Conservation (phyloP, 2,329 filamentous ascomycete genomes). For the Xylaria sp. region DNA sequence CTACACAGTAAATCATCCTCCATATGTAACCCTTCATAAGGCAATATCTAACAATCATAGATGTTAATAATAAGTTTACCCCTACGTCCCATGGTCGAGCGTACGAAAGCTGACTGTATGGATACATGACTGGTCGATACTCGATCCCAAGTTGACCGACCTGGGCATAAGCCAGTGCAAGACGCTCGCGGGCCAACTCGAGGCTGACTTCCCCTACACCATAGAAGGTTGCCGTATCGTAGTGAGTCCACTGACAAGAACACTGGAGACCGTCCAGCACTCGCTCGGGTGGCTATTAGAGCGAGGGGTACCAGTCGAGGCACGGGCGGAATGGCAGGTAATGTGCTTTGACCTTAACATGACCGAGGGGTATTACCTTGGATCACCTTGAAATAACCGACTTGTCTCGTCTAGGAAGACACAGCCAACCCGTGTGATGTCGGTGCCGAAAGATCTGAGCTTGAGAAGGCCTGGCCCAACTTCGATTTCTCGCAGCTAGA, state of each 20-base stretch:
- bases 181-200: constrained; percentile 35
- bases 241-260: constrained; percentile 42
- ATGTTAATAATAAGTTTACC: constrained; percentile 42
- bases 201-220: constrained; percentile 31
- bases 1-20: constrained; percentile 44
- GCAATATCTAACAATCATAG: constrained; percentile 26
- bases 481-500: constrained; percentile 42
- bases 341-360: not conserved
- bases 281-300: constrained; percentile 40
- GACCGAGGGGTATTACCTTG: not conserved
- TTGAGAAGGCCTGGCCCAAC: constrained; percentile 39
- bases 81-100: constrained; percentile 4
- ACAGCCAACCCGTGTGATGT: constrained; percentile 42
- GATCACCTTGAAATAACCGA: constrained; percentile 12
- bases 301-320: constrained; percentile 37
- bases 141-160: constrained; percentile 40
- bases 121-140: constrained; percentile 40
- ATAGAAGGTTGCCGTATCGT: constrained; percentile 39
- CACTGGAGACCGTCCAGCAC: constrained; percentile 39
- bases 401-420: constrained; percentile 39
- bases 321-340: constrained; percentile 45
- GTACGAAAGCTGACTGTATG: constrained; percentile 32
- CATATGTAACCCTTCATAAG: not conserved
- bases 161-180: constrained; percentile 40
- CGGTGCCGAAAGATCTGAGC: constrained; percentile 32